phyloP scores from a whole-genome alignment of 495 filamentous ascomycete genomes.

The Tetracladium setigerum region DNA sequence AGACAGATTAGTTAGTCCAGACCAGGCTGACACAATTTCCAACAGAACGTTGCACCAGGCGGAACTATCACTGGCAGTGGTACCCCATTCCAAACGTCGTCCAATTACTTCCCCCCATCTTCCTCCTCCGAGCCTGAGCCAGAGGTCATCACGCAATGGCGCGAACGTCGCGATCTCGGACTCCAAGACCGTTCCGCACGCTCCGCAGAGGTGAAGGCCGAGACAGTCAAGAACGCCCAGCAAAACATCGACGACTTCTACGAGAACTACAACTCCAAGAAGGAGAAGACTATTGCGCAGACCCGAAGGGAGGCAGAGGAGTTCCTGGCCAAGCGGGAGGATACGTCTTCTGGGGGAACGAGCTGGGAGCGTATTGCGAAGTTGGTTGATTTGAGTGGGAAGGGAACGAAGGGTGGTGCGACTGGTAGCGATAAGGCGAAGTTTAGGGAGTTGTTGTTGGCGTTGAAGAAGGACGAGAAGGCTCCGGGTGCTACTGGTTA shows the following conservation, averaged over 20 bases:
- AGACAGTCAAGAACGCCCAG: constrained; percentile 78
- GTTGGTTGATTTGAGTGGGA: constrained; percentile 91
- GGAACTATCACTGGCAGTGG: constrained; percentile 86
- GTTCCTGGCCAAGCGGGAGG: constrained; percentile 79
- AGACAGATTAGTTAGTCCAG: too few relatives aligned
- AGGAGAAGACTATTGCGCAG: constrained; percentile 81
- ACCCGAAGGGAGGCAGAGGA: constrained; percentile 89
- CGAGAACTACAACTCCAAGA: constrained; percentile 96
- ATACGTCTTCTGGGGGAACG: constrained; percentile 87
- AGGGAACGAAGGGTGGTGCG: constrained; percentile 77
- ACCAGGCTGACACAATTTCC: constrained; percentile 6
- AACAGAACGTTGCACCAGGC: constrained; percentile 73
- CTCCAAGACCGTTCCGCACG: constrained; percentile 68
- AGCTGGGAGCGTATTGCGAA: constrained; percentile 98
- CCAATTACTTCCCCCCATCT: constrained; percentile 49
- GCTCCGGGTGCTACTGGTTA: constrained; percentile 75
- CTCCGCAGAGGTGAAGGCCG: constrained; percentile 67
- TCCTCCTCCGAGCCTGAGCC: constrained; percentile 67
- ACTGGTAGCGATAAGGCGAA: constrained; percentile 86
- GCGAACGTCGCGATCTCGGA: constrained; percentile 72
- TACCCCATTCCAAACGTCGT: constrained; percentile 58
- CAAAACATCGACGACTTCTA: constrained; percentile 97
- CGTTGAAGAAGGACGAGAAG: constrained; percentile 87
- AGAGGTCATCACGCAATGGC: constrained; percentile 86
- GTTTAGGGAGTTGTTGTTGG: constrained; percentile 86